Percentiles rank a stretch among this genome's conserved stretches.
Evolutionary conservation across 768 basidiomycete species (phyloP).

Genomic region (Boletus subcaerulescens): DNA sequence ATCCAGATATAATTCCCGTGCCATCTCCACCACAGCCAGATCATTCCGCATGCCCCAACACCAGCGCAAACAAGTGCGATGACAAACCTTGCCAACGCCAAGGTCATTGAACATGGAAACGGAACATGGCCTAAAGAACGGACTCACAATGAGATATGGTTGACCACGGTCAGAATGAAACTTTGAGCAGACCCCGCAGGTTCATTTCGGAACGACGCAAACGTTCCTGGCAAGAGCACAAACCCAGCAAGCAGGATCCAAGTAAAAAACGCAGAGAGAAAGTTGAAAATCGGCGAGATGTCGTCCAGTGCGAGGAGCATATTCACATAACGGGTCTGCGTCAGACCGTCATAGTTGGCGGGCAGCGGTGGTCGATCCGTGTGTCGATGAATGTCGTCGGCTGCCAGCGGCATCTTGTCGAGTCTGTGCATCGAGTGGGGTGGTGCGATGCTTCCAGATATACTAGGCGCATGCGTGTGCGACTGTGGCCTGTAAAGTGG

Average conservation of each 20-base stretch:
- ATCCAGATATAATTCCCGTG: conserved; percentile 57
- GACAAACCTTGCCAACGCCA: conserved; percentile 39
- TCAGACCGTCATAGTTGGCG: conserved; percentile 17
- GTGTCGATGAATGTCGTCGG: conserved; percentile 18
- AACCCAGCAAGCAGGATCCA: conserved; percentile 65
- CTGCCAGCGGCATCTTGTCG: conserved; percentile 3
- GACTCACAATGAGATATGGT: conserved; percentile 47
- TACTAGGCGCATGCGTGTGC: conserved; percentile 6
- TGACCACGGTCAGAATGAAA: conserved; percentile 36
- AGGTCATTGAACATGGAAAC: neutral
- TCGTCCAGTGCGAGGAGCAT: conserved; percentile 62
- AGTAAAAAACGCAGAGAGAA: conserved; percentile 55
- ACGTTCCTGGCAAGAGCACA: conserved; percentile 60
- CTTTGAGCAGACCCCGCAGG: conserved; percentile 31
- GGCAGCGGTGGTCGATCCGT: conserved; percentile 23
- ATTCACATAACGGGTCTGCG: conserved; percentile 51
- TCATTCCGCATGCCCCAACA: conserved; percentile 51
- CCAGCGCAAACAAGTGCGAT: conserved; percentile 55
- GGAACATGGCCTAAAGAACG: neutral
- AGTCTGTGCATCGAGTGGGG: neutral
- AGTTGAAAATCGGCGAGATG: conserved; percentile 48
- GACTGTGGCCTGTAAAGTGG: conserved; percentile 19
- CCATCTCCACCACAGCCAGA: conserved; percentile 61
- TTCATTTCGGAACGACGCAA: conserved; percentile 40
- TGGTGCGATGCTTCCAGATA: neutral